phyloP scores from a whole-genome alignment of 2,329 filamentous ascomycete genomes.

The Aspergillus fructus region DNA sequence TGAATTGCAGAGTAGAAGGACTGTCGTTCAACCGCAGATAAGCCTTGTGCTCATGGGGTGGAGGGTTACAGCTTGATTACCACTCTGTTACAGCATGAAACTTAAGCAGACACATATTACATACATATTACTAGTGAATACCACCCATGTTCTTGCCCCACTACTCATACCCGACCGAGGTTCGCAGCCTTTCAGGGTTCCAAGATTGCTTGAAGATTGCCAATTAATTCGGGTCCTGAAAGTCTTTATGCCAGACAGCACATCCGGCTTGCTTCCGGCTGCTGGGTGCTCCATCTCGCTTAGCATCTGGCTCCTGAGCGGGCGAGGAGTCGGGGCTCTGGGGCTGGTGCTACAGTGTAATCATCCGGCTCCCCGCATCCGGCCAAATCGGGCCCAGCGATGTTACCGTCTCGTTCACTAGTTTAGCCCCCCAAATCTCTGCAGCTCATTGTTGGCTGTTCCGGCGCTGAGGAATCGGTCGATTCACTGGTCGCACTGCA shows the following conservation, averaged over 20 bases:
- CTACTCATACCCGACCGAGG: neutral
- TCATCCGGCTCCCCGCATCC: constrained; percentile 20
- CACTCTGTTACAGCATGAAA: neutral
- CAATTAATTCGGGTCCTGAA: neutral
- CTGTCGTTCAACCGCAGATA: neutral
- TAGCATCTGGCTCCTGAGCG: neutral
- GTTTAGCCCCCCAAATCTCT: neutral
- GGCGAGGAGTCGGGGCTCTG: too few species aligned
- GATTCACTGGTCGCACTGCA: neutral
- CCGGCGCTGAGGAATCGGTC: neutral
- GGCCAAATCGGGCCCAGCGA: constrained; percentile 12
- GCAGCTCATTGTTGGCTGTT: neutral
- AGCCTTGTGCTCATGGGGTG: neutral
- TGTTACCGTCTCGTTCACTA: constrained; percentile 21
- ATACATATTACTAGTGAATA: neutral
- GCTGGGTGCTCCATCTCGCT: neutral
- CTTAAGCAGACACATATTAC: neutral
- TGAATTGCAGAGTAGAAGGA: neutral
- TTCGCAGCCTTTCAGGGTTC: neutral
- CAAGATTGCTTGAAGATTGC: neutral
- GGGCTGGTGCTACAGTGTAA: neutral
- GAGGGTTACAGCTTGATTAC: neutral
- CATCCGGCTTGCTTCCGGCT: too few species aligned
- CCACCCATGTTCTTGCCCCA: neutral
- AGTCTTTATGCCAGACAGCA: too few species aligned